These are phyloP conservation scores for Saccharum spontaneum DNA, from an alignment of 176 grass and related monocot genomes.

Conservation along the genomic window DNA sequence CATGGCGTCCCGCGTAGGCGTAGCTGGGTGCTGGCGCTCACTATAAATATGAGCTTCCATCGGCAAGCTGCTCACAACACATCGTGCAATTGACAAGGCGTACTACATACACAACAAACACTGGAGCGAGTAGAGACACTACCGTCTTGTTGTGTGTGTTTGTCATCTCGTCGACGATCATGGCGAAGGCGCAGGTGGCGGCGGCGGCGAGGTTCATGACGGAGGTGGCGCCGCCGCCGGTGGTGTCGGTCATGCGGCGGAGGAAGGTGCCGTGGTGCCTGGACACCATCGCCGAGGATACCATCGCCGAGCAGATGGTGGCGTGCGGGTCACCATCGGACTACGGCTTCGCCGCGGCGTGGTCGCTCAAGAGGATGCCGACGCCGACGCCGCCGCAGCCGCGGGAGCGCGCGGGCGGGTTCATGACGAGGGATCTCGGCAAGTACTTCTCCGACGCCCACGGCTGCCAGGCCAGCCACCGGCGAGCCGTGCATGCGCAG, in stretches of 20 bases:
- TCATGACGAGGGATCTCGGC: slow-evolving; percentile 43
- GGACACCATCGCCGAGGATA: slow-evolving; percentile 59
- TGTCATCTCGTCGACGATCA: background rate
- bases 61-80: background rate
- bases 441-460: slow-evolving; percentile 37
- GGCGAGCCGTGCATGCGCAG: background rate
- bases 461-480: background rate
- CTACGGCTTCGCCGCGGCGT: background rate
- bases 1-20: background rate
- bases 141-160: background rate
- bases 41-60: slow-evolving; percentile 15
- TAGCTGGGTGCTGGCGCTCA: background rate
- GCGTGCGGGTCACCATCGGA: background rate
- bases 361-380: background rate
- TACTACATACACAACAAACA: background rate
- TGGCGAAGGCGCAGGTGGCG: slow-evolving; percentile 38
- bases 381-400: background rate
- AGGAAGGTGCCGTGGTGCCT: slow-evolving; percentile 45
- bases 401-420: background rate
- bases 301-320: slow-evolving; percentile 56
- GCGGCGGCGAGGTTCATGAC: slow-evolving; percentile 47
- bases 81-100: background rate
- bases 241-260: slow-evolving; percentile 52
- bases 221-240: slow-evolving; percentile 61
- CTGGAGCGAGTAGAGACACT: background rate